Evolutionary conservation across 768 basidiomycete genomes (phyloP), one percentile per base, ranked within the genome.

Genomic region (Lyophyllum decastes): DNA sequence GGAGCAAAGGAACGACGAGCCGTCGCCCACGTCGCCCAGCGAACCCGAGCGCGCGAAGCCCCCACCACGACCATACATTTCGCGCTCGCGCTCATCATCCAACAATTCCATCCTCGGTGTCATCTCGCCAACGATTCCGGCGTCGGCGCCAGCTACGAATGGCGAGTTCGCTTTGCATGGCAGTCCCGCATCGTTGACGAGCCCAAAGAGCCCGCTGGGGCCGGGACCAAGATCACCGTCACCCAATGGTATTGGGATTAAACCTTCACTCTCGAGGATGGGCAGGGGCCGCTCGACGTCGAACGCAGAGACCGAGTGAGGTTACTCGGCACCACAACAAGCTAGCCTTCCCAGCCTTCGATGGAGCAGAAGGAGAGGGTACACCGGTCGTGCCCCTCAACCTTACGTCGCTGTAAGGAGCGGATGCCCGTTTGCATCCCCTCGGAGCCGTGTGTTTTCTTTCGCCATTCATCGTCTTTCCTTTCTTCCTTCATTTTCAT

Each of bases 1-100:
- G 11, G 59, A 61, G 2, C 55, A 68, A 4, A 24, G 43, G 16
- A 54, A 19, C 2, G 59, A 63, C 8, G 62, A 63, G 17, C 63
- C 73, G 30, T 58, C 73, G 14, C 69, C 76, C 24, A 68, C 70
- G 22, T 58, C 68, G n/a, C 58, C 55, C 22, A 7, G 11, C 14
- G 35, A 38, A 17, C 68, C 50, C 35, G 68, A 65, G 9, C 67
- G 73, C 21, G 35, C 40, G 40, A 82, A 81, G 59, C 78, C 79
- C 1, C 65, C 78, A 0, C 82, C 86, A 1, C 75, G 78, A n/a
- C 82, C 85, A 10, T 90, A 89, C 61, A 70, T 88, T 22, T 77
- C 84, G 1, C 83, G 87, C 2, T 72, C 76, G 33, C 77, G 84
- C 26, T 83, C 84, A 1, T 78, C 81, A 1, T 77, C 80, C 1